These are phyloP conservation scores for Ephemerocybe angulata DNA, from an alignment of 768 basidiomycete species.

Conservation along the genomic window DNA sequence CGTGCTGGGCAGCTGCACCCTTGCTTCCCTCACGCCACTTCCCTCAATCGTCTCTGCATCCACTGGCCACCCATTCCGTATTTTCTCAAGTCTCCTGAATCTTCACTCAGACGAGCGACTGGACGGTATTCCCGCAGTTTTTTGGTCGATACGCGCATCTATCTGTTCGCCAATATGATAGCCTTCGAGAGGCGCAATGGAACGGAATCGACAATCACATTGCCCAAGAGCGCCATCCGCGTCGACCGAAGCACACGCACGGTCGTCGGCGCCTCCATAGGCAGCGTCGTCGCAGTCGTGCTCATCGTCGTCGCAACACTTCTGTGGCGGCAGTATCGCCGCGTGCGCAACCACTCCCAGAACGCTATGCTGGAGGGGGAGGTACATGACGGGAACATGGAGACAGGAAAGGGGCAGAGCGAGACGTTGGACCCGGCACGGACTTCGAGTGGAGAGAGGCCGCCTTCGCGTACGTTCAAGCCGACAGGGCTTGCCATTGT, in stretches of 20 bases:
- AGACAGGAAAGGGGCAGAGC: too few species aligned
- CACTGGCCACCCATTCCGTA: background rate
- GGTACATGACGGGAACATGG: too few species aligned
- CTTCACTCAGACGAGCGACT: too few species aligned
- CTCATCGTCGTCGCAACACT: background rate
- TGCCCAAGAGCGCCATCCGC: background rate
- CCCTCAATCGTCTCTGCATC: background rate
- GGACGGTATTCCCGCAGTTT: too few species aligned
- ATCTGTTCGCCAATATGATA: background rate
- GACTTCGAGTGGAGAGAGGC: too few species aligned
- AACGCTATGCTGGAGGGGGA: too few species aligned
- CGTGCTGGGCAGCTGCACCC: background rate
- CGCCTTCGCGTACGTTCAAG: too few species aligned
- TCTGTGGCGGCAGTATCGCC: slow-evolving; percentile 3
- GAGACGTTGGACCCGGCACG: too few species aligned
- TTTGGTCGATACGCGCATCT: too few species aligned
- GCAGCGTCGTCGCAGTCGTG: slow-evolving; percentile 1
- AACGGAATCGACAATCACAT: background rate
- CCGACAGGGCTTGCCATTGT: too few species aligned
- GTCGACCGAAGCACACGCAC: background rate
- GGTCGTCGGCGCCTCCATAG: slow-evolving; percentile 2
- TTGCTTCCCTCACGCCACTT: background rate
- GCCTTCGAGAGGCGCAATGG: background rate
- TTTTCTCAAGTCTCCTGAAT: too few species aligned
- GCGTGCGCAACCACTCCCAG: background rate